Conservation (phyloP, 495 filamentous ascomycete genomes). For the Xylaria castorea region DNA sequence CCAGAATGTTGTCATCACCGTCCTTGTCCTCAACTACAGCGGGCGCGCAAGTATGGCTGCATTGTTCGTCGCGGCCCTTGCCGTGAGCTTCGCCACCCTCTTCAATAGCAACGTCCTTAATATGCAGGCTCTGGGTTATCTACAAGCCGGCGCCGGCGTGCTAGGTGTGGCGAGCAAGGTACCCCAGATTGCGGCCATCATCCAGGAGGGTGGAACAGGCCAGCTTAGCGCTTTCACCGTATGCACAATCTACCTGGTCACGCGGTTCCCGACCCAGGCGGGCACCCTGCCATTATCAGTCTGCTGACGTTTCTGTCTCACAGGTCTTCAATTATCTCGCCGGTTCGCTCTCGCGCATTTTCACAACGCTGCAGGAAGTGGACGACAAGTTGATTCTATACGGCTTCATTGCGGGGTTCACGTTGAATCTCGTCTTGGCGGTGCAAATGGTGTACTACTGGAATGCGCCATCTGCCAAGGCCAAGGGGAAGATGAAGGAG, state of each 20-base stretch:
- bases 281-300: slow-evolving; percentile 4
- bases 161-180: slow-evolving; percentile 86
- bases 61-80: slow-evolving; percentile 77
- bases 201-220: slow-evolving; percentile 83
- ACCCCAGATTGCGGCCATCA: slow-evolving; percentile 89
- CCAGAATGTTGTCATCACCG: slow-evolving; percentile 88
- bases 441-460: slow-evolving; percentile 96
- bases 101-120: slow-evolving; percentile 72
- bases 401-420: slow-evolving; percentile 87
- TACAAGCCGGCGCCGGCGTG: slow-evolving; percentile 85
- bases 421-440: slow-evolving; percentile 84
- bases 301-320: slow-evolving; percentile 28
- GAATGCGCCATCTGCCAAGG: slow-evolving; percentile 72
- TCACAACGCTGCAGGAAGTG: slow-evolving; percentile 95
- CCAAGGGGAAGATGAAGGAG: slow-evolving; percentile 56
- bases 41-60: slow-evolving; percentile 67
- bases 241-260: slow-evolving; percentile 46
- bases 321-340: slow-evolving; percentile 98
- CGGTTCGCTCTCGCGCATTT: slow-evolving; percentile 91
- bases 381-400: slow-evolving; percentile 94
- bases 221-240: slow-evolving; percentile 97
- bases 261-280: neutral
- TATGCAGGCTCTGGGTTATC: slow-evolving; percentile 69
- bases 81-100: slow-evolving; percentile 67
- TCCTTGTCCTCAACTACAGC: slow-evolving; percentile 81